Conservation (phyloP, 176 grass and related monocot genomes). For the Juncus effusus region DNA sequence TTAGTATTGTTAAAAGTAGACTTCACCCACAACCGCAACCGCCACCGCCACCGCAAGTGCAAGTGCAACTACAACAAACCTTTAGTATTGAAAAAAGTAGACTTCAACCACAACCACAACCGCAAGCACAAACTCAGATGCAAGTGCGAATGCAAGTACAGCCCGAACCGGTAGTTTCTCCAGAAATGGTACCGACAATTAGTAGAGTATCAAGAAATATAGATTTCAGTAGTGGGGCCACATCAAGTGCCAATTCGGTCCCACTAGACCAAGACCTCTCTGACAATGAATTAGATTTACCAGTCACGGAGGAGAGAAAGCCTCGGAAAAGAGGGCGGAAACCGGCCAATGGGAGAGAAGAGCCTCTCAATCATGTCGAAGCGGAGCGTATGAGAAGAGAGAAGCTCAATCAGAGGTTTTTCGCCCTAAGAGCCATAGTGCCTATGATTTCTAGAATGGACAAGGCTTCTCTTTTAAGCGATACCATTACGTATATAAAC, state of each 20-base stretch:
- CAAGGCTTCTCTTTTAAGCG: slow-evolving; percentile 83
- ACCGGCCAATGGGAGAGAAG: slow-evolving; percentile 91
- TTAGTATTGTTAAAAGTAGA: too few species aligned
- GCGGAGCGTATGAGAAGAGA: slow-evolving; percentile 93
- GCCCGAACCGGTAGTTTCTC: background rate
- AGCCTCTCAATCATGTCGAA: slow-evolving; percentile 94
- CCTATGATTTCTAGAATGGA: slow-evolving; percentile 99
- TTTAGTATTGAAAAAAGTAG: slow-evolving; percentile 9
- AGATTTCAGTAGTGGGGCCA: slow-evolving; percentile 21
- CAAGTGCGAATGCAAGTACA: background rate
- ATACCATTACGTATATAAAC: slow-evolving; percentile 82
- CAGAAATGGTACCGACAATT: background rate
- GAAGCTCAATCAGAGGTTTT: slow-evolving; percentile 94
- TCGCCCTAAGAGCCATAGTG: slow-evolving; percentile 76
- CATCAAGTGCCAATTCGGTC: background rate
- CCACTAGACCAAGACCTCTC: slow-evolving; percentile 24
- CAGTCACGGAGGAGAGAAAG: slow-evolving; percentile 55
- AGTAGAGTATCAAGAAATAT: slow-evolving; percentile 5
- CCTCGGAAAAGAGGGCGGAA: slow-evolving; percentile 95
- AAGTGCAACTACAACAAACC: background rate
- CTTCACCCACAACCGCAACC: slow-evolving; percentile 3
- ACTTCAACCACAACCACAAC: slow-evolving; percentile 10
- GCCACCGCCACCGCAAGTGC: too few species aligned
- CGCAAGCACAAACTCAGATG: background rate
- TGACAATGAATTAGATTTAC: slow-evolving; percentile 7